A percentile compares a stretch with the other conserved stretches of the same genome.
phyloP scores from a whole-genome alignment of 441 rosid genomes.

The Aquilaria agallochum region DNA sequence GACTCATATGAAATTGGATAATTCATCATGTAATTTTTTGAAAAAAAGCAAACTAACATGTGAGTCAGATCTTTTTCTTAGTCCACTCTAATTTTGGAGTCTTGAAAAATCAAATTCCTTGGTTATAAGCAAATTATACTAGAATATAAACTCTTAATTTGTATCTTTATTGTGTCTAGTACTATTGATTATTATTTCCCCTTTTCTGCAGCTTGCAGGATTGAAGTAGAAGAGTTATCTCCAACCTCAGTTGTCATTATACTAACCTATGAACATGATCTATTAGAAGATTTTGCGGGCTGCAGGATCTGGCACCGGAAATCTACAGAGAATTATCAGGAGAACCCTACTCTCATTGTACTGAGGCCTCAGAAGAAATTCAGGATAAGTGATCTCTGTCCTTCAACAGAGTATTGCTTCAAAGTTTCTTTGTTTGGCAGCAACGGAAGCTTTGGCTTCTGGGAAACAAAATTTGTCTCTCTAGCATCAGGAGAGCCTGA shows the following conservation, averaged over 20 bases:
- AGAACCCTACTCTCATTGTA: slow-evolving; percentile 23
- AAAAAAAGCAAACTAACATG: slow-evolving; percentile 24
- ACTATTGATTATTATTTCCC: background rate
- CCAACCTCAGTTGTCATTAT: slow-evolving; percentile 28
- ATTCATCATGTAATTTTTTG: too few relatives aligned
- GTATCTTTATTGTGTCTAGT: too few relatives aligned
- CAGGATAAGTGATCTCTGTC: slow-evolving; percentile 19
- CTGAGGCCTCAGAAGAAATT: slow-evolving; percentile 26
- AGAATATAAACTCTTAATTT: too few relatives aligned
- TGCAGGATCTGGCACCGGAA: slow-evolving; percentile 32
- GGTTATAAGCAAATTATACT: too few relatives aligned
- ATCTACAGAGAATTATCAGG: slow-evolving; percentile 18
- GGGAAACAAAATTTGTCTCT: slow-evolving; percentile 34
- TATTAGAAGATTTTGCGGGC: slow-evolving; percentile 19
- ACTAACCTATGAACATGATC: slow-evolving; percentile 19
- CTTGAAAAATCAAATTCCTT: too few relatives aligned
- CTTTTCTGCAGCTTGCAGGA: slow-evolving; percentile 22
- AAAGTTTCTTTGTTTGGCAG: slow-evolving; percentile 25
- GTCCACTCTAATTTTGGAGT: background rate
- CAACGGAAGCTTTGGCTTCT: slow-evolving; percentile 18
- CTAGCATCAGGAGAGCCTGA: slow-evolving; percentile 14
- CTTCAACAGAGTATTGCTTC: slow-evolving; percentile 27
- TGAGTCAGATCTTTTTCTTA: slow-evolving; percentile 20
- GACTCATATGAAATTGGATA: too few relatives aligned
- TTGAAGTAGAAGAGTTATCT: slow-evolving; percentile 24